phyloP scores from a whole-genome alignment of 352 stramenopile genomes.

The Poterioochromonas sp. region DNA sequence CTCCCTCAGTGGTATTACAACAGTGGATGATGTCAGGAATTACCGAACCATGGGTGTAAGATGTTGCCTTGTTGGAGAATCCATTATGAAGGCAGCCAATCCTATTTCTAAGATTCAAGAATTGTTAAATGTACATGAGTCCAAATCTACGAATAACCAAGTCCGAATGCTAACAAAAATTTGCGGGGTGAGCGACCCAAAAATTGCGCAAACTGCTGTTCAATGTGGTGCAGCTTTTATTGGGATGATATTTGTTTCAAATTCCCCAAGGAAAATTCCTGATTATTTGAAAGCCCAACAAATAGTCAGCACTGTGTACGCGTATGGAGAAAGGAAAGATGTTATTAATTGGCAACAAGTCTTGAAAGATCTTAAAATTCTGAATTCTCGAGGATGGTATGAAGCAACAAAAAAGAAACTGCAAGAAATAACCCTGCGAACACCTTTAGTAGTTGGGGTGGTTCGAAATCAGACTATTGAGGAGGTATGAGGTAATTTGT shows the following conservation, averaged over 20 bases:
- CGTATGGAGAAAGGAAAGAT: neutral
- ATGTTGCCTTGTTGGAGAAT: constrained; percentile 86
- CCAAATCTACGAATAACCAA: constrained; percentile 48
- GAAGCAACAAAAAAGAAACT: constrained; percentile 59
- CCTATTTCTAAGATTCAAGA: constrained; percentile 65
- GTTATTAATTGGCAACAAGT: constrained; percentile 2
- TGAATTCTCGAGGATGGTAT: constrained; percentile 56
- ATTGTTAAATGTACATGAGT: constrained; percentile 48
- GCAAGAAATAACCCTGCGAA: constrained; percentile 57
- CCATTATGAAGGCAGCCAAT: constrained; percentile 89
- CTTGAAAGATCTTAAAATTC: neutral
- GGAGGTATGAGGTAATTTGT: constrained; percentile 42
- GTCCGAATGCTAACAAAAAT: constrained; percentile 65
- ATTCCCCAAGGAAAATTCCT: constrained; percentile 62
- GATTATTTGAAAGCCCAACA: neutral
- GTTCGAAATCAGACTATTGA: constrained; percentile 87
- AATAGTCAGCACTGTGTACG: neutral
- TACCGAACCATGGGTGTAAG: constrained; percentile 58
- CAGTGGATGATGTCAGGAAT: constrained; percentile 74
- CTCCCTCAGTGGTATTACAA: constrained; percentile 90
- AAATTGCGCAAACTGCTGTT: constrained; percentile 79
- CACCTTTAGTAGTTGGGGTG: constrained; percentile 79
- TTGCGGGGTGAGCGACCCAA: constrained; percentile 83
- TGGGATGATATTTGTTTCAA: constrained; percentile 88
- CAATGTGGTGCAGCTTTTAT: constrained; percentile 86